Evolutionary conservation across 1,139 yeast species (phyloP), one percentile per base, ranked within the genome.

Genomic region (Groenewaldozyma sp.): DNA sequence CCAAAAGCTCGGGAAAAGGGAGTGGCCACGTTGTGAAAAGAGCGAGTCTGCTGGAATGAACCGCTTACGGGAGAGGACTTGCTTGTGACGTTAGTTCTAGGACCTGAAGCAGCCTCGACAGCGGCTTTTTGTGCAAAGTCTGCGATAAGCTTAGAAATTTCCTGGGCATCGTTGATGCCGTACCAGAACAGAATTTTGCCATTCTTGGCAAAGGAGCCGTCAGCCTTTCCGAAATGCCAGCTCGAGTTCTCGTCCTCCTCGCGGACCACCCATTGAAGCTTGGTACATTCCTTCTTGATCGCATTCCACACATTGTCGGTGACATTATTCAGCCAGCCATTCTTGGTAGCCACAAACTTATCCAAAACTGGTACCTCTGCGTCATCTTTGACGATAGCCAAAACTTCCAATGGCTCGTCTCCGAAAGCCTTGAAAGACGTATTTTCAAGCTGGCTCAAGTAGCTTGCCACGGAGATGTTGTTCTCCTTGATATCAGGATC

Each of bases 301-400:
- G 94, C 78, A 42, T 72, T 74, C 75, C 94, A 91, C 44, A 93
- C 82, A 63, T 88, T 91, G 56, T 91, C 99, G 43, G 95, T 82
- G 44, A 91, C 96, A 53, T 88, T 91, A 68, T 91, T 91, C 59
- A 91, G 77, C 99, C 99, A 91, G 34, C 97, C 97, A 44, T 83
- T 76, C 61, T 82, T 79, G 26, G 94, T 76, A 24, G 94, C 86
- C 51, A 87, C 70, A 58, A 91, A 86, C 62, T 86, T 87, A 62
- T 86, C 95, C 48, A 91, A 67, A 42, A 73, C 75, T n/a, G 96
- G 82, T 42, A 82, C 66, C 9, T 59, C 57, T 36, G 63, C 62
- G 32, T 60, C 59, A n/a, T 55, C 53, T 35, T 63, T 59, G 28
- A 91, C 94, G 53, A 91, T 80, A 13, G 97, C 95, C 53, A 91